Evolutionary conservation across 768 basidiomycete genomes (phyloP).

Genomic region (Albatrellus ellisii): DNA sequence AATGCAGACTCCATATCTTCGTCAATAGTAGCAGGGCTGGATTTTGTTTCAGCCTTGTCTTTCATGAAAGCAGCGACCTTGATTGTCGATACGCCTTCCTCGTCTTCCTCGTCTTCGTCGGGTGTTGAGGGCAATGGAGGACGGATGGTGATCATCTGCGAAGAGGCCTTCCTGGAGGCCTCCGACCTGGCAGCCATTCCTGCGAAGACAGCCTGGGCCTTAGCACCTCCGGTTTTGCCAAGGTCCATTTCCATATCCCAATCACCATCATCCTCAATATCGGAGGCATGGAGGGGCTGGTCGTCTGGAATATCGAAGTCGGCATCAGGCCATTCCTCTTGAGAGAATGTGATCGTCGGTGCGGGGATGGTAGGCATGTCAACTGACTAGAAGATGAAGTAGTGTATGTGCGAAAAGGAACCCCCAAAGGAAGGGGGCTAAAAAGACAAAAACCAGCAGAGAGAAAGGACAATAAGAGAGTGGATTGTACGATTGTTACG

Average conservation of each 20-base stretch:
- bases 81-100: conserved; percentile 76
- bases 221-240: conserved; percentile 41
- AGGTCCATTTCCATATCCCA: conserved; percentile 76
- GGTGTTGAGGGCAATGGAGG: conserved; percentile 42
- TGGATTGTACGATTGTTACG: too few relatives aligned
- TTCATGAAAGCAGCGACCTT: conserved; percentile 43
- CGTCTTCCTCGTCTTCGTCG: conserved; percentile 51
- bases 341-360: conserved; percentile 33
- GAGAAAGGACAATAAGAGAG: neutral
- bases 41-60: conserved; percentile 19
- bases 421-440: conserved; percentile 10
- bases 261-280: conserved; percentile 50
- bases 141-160: conserved; percentile 47
- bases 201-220: conserved; percentile 26
- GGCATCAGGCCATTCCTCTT: conserved; percentile 81
- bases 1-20: conserved; percentile 83
- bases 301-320: conserved; percentile 81
- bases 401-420: conserved; percentile 9
- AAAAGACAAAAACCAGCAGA: neutral
- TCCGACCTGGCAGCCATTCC: conserved; percentile 28
- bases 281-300: conserved; percentile 46
- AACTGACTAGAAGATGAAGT: too few relatives aligned
- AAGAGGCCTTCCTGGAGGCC: conserved; percentile 20
- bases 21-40: conserved; percentile 20
- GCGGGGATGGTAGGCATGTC: conserved; percentile 49